Evolutionary conservation across 2,329 filamentous ascomycete species (phyloP), one percentile per base, ranked within the genome.

Genomic region (Fusarium fracticaudum): DNA sequence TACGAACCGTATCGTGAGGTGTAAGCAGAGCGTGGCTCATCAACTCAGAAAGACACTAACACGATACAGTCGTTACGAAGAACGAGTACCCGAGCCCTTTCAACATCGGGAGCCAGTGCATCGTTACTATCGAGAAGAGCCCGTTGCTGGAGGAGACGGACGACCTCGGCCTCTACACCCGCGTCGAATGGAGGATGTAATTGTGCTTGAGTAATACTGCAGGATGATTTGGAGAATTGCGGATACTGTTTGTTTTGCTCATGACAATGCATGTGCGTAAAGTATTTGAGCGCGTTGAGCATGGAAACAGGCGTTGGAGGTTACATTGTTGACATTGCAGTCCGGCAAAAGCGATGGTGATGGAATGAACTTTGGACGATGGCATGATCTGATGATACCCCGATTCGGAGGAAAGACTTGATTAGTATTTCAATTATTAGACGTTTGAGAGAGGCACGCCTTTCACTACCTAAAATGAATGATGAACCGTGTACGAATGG

Each of bases 191-290:
- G 80, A 79, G 37, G 71, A 81, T 43, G 74, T 81, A 44, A 80
- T 81, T 69, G 79, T 81, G 44, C 78, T 81, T 44, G 80, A 81
- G 47, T 81, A 60, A 80, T 43, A 37, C 64, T 60, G 35, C 38
- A 43, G 35, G 17, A 55, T 45, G 53, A 50, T 38, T 22, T 40
- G 29, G 40, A n/a, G 43, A 31, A 60, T 15, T 31, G 61, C 38
- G 40, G 37, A 35, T 40, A 48, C 13, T 43, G 17, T 48, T 62
- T 58, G 24, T 38, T 47, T 53, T 44, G 41, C 37, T 57, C 35
- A 50, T 60, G 44, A 20, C 48, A 38, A 58, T 51, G 47, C 29
- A 26, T 68, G 53, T 51, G 60, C n/a, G 43, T 44, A 45, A 57
- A 48, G 37, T 37, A 18, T 33, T 48, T 61, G 38, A 22, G n/a